A percentile compares a stretch with the other conserved stretches of the same genome.
These are phyloP conservation scores for Vanilla planifolia DNA, from an alignment of 106 monocot genomes.

Conservation along the genomic window DNA sequence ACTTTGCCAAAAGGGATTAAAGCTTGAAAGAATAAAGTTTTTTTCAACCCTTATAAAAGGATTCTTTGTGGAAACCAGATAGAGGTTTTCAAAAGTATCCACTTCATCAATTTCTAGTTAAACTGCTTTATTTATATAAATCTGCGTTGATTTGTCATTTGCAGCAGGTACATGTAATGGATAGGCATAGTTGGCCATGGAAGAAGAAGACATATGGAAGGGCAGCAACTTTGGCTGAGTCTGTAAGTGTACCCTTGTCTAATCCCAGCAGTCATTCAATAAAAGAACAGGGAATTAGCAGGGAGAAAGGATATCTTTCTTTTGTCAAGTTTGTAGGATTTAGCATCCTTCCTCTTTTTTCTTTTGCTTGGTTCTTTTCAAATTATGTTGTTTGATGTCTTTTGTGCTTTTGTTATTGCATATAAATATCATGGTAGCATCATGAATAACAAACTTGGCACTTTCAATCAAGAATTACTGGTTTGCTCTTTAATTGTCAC, in stretches of 20 bases:
- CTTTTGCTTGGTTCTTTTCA: neutral
- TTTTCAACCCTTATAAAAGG: too few species aligned
- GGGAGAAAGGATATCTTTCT: neutral
- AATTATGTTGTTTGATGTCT: neutral
- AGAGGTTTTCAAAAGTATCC: neutral
- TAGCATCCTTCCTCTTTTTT: neutral
- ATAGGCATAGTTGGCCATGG: slow-evolving; percentile 4
- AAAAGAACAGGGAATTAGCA: neutral
- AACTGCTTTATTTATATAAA: neutral
- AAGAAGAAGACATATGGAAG: slow-evolving; percentile 1
- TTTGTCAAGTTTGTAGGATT: neutral
- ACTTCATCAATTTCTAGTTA: neutral
- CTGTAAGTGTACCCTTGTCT: neutral
- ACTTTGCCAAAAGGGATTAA: too few species aligned
- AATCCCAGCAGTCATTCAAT: neutral
- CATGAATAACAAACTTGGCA: too few species aligned
- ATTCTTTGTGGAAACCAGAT: too few species aligned
- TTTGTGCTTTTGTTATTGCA: too few species aligned
- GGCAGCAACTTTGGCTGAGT: neutral
- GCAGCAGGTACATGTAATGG: neutral
- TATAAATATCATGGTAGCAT: too few species aligned
- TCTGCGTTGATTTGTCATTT: neutral
- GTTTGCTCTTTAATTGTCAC: too few species aligned
- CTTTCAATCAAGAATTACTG: too few species aligned
- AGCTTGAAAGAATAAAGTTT: too few species aligned